These are phyloP conservation scores for Silene uniflora DNA, from an alignment of 148 eudicot species.

Conservation along the genomic window DNA sequence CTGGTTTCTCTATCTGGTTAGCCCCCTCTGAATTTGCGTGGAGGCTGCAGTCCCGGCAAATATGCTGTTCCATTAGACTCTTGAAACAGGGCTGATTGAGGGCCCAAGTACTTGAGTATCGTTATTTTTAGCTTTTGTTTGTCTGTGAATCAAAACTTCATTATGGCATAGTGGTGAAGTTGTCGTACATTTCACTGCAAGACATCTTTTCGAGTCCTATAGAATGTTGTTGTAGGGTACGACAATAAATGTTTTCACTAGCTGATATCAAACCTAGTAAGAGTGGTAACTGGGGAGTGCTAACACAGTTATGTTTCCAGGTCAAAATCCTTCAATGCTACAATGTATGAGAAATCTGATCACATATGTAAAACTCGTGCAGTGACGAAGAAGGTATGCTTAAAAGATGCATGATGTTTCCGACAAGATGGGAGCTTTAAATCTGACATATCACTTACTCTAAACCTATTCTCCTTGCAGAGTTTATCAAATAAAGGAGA, in stretches of 20 bases:
- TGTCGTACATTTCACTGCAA: too few species aligned
- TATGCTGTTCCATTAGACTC: too few species aligned
- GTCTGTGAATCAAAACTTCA: too few species aligned
- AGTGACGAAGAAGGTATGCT: conserved; percentile 35
- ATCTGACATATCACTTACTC: background rate
- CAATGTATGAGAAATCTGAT: conserved; percentile 28
- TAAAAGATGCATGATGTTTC: background rate
- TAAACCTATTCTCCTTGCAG: conserved; percentile 21
- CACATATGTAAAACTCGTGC: conserved; percentile 23
- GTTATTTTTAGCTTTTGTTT: too few species aligned
- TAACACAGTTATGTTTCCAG: conserved; percentile 28
- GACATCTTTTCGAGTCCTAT: too few species aligned
- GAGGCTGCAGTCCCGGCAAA: too few species aligned
- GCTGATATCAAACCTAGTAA: background rate
- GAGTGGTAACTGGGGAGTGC: background rate
- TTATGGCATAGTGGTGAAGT: too few species aligned
- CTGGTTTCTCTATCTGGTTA: background rate
- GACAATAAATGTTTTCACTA: background rate
- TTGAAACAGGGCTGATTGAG: too few species aligned
- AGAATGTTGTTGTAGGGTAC: too few species aligned
- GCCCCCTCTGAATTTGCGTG: too few species aligned
- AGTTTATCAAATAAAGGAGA: conserved; percentile 26
- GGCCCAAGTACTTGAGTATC: too few species aligned
- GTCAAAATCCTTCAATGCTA: conserved; percentile 29
- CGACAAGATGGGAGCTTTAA: background rate